A percentile compares a stretch with the other conserved stretches of the same genome.
phyloP scores from a whole-genome alignment of 495 filamentous ascomycete species.

The Talaromyces stipitatus region DNA sequence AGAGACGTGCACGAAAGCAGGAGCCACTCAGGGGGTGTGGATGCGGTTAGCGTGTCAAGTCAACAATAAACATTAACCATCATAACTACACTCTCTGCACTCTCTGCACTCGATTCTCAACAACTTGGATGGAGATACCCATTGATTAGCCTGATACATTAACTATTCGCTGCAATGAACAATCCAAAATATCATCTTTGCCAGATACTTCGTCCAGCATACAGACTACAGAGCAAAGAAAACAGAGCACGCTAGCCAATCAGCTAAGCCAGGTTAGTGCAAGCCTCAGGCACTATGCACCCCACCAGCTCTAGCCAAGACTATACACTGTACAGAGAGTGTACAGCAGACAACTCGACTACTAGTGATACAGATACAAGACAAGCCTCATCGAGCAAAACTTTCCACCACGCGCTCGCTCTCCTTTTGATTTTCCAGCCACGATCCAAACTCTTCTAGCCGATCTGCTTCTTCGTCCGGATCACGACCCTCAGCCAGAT shows the following conservation, averaged over 20 bases:
- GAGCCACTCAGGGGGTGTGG: neutral
- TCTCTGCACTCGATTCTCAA: too few relatives aligned
- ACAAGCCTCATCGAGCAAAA: constrained; percentile 6
- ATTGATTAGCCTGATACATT: too few relatives aligned
- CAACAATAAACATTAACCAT: neutral
- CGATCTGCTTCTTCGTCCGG: constrained; percentile 40
- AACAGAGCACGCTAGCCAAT: neutral
- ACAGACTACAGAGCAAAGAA: neutral
- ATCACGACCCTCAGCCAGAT: constrained; percentile 33
- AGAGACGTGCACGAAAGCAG: neutral
- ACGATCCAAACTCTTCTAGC: constrained; percentile 48
- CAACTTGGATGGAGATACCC: too few relatives aligned
- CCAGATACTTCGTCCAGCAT: neutral
- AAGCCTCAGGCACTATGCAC: neutral
- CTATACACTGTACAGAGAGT: too few relatives aligned
- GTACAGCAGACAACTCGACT: neutral
- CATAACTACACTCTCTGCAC: too few relatives aligned
- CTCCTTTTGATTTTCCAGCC: constrained; percentile 44
- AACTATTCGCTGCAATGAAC: too few relatives aligned
- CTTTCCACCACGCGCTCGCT: constrained; percentile 21
- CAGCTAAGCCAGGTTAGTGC: neutral
- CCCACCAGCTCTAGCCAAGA: constrained; percentile 1
- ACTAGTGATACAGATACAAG: neutral
- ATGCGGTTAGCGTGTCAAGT: neutral
- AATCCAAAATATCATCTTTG: neutral